Base-by-base conservation (phyloP, 139 green algal species). In the Tetradesmus obliquus region DNA sequence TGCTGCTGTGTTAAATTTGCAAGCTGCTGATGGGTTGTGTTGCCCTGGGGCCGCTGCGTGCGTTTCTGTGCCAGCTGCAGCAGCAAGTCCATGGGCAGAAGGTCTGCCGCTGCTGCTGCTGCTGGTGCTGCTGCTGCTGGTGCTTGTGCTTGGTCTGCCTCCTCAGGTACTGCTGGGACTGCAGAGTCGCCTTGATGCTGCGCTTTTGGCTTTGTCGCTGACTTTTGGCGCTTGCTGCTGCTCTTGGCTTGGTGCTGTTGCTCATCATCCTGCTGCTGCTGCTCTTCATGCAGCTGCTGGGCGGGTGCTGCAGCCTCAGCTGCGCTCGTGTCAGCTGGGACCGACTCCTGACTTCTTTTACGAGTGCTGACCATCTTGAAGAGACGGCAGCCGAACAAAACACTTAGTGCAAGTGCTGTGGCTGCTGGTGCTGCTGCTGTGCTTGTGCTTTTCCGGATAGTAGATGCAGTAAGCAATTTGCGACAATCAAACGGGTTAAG, bases 161-260 rank as follows among this genome's bases (percentile, higher is more conserved):
- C 79, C 5, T 10, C 45, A 10, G 32, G 10, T 19, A 8, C 32
- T 84, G n/a, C 13, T 24, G 19, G 24, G 58, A 20, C n/a, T n/a
- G 7, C 57, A 32, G 22, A 3, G 51, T 20, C n/a, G 9, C 3
- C 24, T 53, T 55, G 76, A 5, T 45, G 3, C 76, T 55, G 66
- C 66, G 66, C 3, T 24, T 4, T 3, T 24, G n/a, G 8, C 22
- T 55, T 54, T 22, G 13, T 82, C 15, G 74, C 7, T 17, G 74
- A 62, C 13, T 8, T 62, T 3, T 85, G 17, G 80, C 45, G 80
- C 80, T 85, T 85, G 51, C 51, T 82, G 80, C 80, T 85, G 80
- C 7, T 19, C 45, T n/a, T 45, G 3, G 12, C 51, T 62, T 57
- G 80, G 22, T 85, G 80, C 51, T 85, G 80, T 20, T 62, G 22